Evolutionary conservation across 2,329 filamentous ascomycete genomes (phyloP).

Genomic region (Aulographum hederae): DNA sequence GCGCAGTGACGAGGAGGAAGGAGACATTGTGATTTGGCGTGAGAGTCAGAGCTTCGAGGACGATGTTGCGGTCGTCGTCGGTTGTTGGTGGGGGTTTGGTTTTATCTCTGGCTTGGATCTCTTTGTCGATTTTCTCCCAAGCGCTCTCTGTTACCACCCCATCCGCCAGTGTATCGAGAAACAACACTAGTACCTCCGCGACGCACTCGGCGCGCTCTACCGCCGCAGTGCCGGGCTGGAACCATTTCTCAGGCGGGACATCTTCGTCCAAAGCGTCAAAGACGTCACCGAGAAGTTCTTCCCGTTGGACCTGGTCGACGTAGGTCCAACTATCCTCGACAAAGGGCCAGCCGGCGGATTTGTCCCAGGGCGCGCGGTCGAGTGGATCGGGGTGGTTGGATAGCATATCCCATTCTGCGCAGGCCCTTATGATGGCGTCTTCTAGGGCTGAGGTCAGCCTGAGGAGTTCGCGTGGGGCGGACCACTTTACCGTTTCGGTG

Average conservation of each 20-base stretch:
- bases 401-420: conserved; percentile 45
- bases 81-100: conserved; percentile 14
- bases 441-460: conserved; percentile 69
- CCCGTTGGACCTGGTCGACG: conserved; percentile 19
- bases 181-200: conserved; percentile 51
- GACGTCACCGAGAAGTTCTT: conserved; percentile 23
- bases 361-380: conserved; percentile 30
- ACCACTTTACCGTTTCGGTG: conserved; percentile 42
- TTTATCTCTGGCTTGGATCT: conserved; percentile 21
- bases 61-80: conserved; percentile 38
- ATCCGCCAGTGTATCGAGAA: conserved; percentile 58
- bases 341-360: conserved; percentile 41
- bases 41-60: conserved; percentile 57
- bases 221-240: conserved; percentile 35
- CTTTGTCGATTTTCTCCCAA: conserved; percentile 51
- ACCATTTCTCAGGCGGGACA: conserved; percentile 34
- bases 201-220: conserved; percentile 58
- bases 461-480: conserved; percentile 77
- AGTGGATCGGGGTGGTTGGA: background rate
- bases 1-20: conserved; percentile 72
- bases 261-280: conserved; percentile 59
- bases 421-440: conserved; percentile 35
- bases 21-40: conserved; percentile 70
- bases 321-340: conserved; percentile 28
- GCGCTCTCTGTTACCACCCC: conserved; percentile 55